A percentile compares a stretch with the other conserved stretches of the same genome.
Evolutionary conservation across 805 yeast species (phyloP).

Genomic region (Zygosaccharomyces pseudorouxii): DNA sequence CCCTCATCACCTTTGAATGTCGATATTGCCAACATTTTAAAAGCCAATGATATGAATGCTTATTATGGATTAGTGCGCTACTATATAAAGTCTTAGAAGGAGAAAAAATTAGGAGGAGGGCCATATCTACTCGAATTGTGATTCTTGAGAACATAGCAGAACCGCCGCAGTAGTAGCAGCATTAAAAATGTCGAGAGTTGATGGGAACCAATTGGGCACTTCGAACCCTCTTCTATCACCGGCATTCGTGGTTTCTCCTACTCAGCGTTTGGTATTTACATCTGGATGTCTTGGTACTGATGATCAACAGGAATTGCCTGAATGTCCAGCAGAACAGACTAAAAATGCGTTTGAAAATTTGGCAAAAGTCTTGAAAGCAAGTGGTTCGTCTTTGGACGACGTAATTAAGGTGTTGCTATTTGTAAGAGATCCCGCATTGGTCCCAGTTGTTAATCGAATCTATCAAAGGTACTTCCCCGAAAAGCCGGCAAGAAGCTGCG

Average conservation of each 20-base stretch:
- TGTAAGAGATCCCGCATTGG: constrained; percentile 41
- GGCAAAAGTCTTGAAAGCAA: constrained; percentile 38
- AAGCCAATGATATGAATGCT: constrained; percentile 44
- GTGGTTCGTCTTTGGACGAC: constrained; percentile 45
- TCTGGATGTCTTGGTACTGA: constrained; percentile 46
- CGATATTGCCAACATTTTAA: constrained; percentile 59
- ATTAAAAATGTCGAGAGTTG: constrained; percentile 23
- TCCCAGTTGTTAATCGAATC: constrained; percentile 42
- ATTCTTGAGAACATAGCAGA: too few species aligned
- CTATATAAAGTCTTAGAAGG: constrained; percentile 22
- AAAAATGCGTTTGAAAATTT: constrained; percentile 42
- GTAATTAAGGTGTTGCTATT: constrained; percentile 49
- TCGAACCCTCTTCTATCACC: constrained; percentile 38
- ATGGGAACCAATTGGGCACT: constrained; percentile 36
- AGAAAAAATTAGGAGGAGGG: neutral
- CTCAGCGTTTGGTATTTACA: constrained; percentile 43
- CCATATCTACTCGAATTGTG: neutral
- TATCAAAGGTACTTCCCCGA: constrained; percentile 44
- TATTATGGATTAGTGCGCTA: constrained; percentile 41
- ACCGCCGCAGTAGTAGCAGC: neutral
- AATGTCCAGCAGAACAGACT: constrained; percentile 43
- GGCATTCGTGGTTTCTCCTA: constrained; percentile 31
- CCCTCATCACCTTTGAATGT: constrained; percentile 68
- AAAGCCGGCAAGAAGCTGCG: constrained; percentile 51
- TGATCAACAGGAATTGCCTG: constrained; percentile 41